Percentiles rank a stretch among this genome's conserved stretches.
Evolutionary conservation across 805 yeast genomes (phyloP).

Genomic region (Saccharomycopsis sp.): DNA sequence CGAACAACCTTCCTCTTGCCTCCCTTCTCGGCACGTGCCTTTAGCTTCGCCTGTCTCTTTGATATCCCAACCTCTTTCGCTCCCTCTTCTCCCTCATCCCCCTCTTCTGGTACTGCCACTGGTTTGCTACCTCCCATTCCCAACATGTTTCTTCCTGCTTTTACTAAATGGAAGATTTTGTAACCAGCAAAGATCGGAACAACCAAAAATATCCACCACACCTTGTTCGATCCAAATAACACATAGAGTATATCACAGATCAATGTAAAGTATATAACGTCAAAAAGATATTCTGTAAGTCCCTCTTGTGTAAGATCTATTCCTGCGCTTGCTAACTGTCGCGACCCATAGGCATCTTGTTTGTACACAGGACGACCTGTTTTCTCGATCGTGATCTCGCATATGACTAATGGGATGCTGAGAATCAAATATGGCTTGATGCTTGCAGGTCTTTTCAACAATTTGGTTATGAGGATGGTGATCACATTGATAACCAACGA

Average conservation of each 20-base stretch:
- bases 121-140: conserved; percentile 8
- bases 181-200: conserved; percentile 21
- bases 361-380: conserved; percentile 53
- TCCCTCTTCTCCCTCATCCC: not conserved
- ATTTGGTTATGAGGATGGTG: conserved; percentile 32
- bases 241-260: conserved; percentile 47
- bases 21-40: conserved; percentile 12
- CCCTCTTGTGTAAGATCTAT: conserved; percentile 57
- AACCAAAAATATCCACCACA: conserved; percentile 49
- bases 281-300: conserved; percentile 67
- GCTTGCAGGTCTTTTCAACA: conserved; percentile 41
- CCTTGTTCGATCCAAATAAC: conserved; percentile 47
- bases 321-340: conserved; percentile 47
- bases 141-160: conserved; percentile 9
- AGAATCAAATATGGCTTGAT: conserved; percentile 38
- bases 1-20: conserved; percentile 11
- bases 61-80: not conserved
- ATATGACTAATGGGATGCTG: conserved; percentile 36
- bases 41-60: conserved; percentile 14
- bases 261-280: conserved; percentile 61
- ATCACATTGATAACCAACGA: conserved; percentile 36
- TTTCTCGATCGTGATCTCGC: conserved; percentile 49
- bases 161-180: conserved; percentile 10
- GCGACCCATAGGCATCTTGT: conserved; percentile 28
- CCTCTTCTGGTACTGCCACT: not conserved